phyloP scores from a whole-genome alignment of 2,329 filamentous ascomycete genomes.

The Pseudopyrenochaeta lycopersici region DNA sequence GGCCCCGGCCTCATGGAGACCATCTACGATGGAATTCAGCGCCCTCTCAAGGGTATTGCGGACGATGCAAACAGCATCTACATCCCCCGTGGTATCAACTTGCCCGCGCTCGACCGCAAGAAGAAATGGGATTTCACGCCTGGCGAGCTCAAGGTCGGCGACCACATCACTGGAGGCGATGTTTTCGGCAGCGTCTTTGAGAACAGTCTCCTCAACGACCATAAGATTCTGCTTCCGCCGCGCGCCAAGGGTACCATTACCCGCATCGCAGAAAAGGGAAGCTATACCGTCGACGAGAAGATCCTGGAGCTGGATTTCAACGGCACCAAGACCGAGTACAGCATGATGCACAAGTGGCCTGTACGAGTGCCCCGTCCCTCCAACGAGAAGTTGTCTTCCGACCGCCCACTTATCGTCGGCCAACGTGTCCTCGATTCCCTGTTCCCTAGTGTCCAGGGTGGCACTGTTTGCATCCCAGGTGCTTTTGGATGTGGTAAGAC shows the following conservation, averaged over 20 bases:
- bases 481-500: conserved; percentile 99
- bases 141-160: conserved; percentile 84
- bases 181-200: conserved; percentile 95
- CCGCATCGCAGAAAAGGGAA: conserved; percentile 85
- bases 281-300: conserved; percentile 93
- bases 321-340: conserved; percentile 90
- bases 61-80: conserved; percentile 86
- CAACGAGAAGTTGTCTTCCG: conserved; percentile 88
- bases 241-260: conserved; percentile 92
- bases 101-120: conserved; percentile 85
- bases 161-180: conserved; percentile 96
- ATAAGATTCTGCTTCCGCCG: conserved; percentile 92
- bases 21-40: conserved; percentile 99
- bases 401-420: conserved; percentile 92
- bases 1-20: conserved; percentile 97
- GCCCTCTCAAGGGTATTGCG: conserved; percentile 87
- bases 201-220: conserved; percentile 92
- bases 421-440: conserved; percentile 96
- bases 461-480: conserved; percentile 96
- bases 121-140: conserved; percentile 98
- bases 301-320: conserved; percentile 97
- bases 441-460: conserved; percentile 95
- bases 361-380: conserved; percentile 94
- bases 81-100: conserved; percentile 91
- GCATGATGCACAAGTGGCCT: conserved; percentile 99